Evolutionary conservation across 2,329 filamentous ascomycete species (phyloP).

Genomic region (Mollisia scopiformis): DNA sequence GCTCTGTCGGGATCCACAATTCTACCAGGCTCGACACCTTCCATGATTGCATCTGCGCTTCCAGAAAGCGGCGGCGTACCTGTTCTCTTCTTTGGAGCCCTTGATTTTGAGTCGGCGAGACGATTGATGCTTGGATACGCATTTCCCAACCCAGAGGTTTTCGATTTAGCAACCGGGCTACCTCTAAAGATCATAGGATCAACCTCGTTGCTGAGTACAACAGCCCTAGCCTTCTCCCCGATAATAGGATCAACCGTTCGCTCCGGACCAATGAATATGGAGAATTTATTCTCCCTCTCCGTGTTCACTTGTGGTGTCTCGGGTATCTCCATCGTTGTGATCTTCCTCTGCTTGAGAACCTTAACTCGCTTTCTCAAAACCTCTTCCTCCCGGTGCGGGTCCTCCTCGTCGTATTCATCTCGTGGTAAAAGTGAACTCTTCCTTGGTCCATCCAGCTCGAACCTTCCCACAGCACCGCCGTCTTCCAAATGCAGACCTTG

Average conservation of each 20-base stretch:
- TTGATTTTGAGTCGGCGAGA: slow-evolving; percentile 33
- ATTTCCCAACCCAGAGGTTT: slow-evolving; percentile 18
- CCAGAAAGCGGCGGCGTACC: slow-evolving; percentile 29
- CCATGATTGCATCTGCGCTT: slow-evolving; percentile 8
- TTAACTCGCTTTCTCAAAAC: slow-evolving; percentile 30
- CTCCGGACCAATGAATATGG: slow-evolving; percentile 18
- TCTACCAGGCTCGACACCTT: slow-evolving; percentile 3
- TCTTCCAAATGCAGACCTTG: slow-evolving; percentile 34
- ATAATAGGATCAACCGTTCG: slow-evolving; percentile 19
- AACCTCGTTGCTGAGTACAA: slow-evolving; percentile 27
- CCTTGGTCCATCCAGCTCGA: slow-evolving; percentile 23
- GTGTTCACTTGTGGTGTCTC: slow-evolving; percentile 28
- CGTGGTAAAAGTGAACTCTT: neutral
- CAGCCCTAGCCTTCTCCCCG: slow-evolving; percentile 16
- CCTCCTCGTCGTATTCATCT: neutral
- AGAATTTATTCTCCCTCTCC: slow-evolving; percentile 19
- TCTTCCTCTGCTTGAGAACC: slow-evolving; percentile 15
- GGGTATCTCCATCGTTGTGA: slow-evolving; percentile 27
- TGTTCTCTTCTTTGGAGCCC: slow-evolving; percentile 27
- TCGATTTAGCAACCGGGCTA: slow-evolving; percentile 15
- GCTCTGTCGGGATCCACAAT: slow-evolving; percentile 45
- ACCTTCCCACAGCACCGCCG: slow-evolving; percentile 19
- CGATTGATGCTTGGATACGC: slow-evolving; percentile 35
- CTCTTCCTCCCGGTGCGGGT: slow-evolving; percentile 16
- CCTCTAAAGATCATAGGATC: slow-evolving; percentile 34